Evolutionary conservation across 768 basidiomycete genomes (phyloP).

Genomic region (Tulasnella sp.): DNA sequence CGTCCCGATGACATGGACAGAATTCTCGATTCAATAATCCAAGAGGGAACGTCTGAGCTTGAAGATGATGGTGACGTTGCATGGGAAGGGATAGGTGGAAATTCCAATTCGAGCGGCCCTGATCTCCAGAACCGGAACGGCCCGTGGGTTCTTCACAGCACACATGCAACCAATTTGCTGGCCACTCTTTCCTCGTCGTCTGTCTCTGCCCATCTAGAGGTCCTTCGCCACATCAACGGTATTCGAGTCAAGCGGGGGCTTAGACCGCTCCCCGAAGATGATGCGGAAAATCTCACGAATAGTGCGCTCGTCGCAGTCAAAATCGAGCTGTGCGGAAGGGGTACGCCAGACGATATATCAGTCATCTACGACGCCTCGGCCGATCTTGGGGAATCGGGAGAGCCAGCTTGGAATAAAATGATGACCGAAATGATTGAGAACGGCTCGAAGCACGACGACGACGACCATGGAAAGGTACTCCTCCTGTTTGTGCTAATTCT

Average conservation of each 20-base stretch:
- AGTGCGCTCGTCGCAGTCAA: conserved; percentile 62
- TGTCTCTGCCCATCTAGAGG: conserved; percentile 23
- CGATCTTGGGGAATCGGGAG: conserved; percentile 40
- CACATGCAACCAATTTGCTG: conserved; percentile 42
- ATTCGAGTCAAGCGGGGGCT: conserved; percentile 48
- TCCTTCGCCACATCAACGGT: conserved; percentile 51
- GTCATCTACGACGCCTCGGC: conserved; percentile 59
- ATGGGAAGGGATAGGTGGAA: background rate
- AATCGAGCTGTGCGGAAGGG: conserved; percentile 54
- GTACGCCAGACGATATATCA: conserved; percentile 67
- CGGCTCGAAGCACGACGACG: conserved; percentile 25
- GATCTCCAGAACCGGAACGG: conserved; percentile 23
- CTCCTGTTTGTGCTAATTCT: background rate
- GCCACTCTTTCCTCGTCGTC: conserved; percentile 33
- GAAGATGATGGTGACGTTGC: background rate
- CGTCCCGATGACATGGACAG: conserved; percentile 16
- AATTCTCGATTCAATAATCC: conserved; percentile 20
- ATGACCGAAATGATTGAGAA: conserved; percentile 27
- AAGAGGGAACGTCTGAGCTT: conserved; percentile 7
- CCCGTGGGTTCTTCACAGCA: conserved; percentile 68
- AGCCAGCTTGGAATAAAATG: conserved; percentile 23
- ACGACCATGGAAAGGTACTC: background rate
- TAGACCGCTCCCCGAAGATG: conserved; percentile 36
- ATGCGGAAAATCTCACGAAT: conserved; percentile 43
- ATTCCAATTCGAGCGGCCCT: background rate